Evolutionary conservation across 1,139 yeast genomes (phyloP).

Genomic region (Diutina mesorugosa): DNA sequence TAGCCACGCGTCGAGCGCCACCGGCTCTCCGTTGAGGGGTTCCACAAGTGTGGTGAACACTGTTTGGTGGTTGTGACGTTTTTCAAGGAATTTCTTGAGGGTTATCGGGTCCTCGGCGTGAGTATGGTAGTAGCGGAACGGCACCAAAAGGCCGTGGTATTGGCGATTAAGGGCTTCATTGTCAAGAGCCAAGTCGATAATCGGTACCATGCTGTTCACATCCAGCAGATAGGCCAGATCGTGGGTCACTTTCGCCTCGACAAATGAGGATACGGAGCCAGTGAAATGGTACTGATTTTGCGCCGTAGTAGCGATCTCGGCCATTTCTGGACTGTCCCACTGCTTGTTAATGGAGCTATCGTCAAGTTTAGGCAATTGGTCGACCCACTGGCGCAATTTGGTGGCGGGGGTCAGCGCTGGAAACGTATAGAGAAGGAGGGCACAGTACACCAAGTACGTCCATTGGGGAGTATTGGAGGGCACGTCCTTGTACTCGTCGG

Average conservation of each 20-base stretch:
- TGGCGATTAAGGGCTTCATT: neutral
- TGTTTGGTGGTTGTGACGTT: neutral
- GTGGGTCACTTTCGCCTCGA: neutral
- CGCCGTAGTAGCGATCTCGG: neutral
- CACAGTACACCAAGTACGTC: neutral
- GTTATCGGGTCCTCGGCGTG: neutral
- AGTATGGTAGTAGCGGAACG: neutral
- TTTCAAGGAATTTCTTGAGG: neutral
- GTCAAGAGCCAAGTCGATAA: neutral
- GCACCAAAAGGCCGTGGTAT: neutral
- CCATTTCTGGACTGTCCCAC: neutral
- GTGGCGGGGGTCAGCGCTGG: conserved; percentile 1
- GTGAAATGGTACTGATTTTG: neutral
- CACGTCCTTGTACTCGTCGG: neutral
- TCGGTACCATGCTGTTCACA: neutral
- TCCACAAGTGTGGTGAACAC: neutral
- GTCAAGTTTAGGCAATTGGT: neutral
- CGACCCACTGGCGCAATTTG: neutral
- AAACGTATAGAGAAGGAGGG: neutral
- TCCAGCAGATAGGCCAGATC: neutral
- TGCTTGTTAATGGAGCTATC: neutral
- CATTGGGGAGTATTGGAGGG: neutral
- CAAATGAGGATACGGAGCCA: neutral
- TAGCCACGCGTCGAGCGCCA: neutral
- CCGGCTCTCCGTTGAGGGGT: neutral